Evolutionary conservation across 805 yeast species (phyloP).

Genomic region (Starmerella ratchasimensis): DNA sequence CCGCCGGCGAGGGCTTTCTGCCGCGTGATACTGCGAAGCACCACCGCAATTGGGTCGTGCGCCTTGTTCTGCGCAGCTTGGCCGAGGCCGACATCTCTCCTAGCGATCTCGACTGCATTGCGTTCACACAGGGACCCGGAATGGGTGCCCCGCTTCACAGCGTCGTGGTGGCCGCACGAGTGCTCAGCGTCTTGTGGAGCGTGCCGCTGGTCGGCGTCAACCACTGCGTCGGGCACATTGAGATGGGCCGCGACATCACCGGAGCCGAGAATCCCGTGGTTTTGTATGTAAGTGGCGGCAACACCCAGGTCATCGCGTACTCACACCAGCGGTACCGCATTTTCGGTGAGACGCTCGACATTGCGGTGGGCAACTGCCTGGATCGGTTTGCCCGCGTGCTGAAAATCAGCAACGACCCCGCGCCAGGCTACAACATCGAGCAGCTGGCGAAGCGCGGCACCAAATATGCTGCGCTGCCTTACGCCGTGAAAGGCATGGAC

Average conservation of each 20-base stretch:
- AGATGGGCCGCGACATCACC: conserved; percentile 97
- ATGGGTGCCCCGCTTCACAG: conserved; percentile 98
- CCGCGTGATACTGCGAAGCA: conserved; percentile 96
- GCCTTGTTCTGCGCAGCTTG: conserved; percentile 56
- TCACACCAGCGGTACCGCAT: conserved; percentile 86
- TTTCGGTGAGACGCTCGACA: conserved; percentile 98
- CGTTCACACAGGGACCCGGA: conserved; percentile 97
- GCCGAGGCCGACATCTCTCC: conserved; percentile 41
- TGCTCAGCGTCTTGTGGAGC: conserved; percentile 64
- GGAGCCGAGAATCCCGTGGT: conserved; percentile 98
- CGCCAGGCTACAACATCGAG: conserved; percentile 96
- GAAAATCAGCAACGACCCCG: conserved; percentile 79
- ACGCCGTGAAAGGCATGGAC: conserved; percentile 98
- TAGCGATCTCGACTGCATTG: conserved; percentile 38
- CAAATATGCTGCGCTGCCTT: conserved; percentile 62
- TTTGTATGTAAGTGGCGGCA: conserved; percentile 93
- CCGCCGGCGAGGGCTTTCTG: conserved; percentile 95
- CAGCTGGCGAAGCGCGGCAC: conserved; percentile 62
- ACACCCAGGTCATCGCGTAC: conserved; percentile 95
- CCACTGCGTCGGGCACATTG: conserved; percentile 96
- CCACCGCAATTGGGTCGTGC: conserved; percentile 85
- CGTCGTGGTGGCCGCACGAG: conserved; percentile 84
- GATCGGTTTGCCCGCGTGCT: conserved; percentile 91
- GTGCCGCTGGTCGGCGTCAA: conserved; percentile 87
- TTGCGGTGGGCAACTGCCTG: conserved; percentile 93